A percentile compares a stretch with the other conserved stretches of the same genome.
Conservation (phyloP, 73 alveolate genomes). For the Paramecium sexaurelia region DNA sequence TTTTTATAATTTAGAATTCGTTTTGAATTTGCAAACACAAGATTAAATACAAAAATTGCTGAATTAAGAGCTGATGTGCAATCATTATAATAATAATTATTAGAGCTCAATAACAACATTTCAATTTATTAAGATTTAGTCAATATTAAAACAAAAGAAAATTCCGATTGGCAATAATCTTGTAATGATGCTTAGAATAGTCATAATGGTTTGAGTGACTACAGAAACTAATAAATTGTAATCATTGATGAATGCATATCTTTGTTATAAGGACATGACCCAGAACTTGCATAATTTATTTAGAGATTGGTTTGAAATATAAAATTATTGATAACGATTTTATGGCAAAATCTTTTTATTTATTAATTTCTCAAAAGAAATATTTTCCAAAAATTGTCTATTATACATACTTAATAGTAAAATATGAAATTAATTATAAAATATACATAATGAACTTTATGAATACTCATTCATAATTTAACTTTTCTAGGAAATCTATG, state of each 20-base stretch:
- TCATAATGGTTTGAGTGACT: not conserved
- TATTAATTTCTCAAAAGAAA: not conserved
- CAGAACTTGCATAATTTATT: not conserved
- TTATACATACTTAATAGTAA: not conserved
- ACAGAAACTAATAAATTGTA: not conserved
- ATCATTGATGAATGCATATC: not conserved
- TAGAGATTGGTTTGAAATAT: not conserved
- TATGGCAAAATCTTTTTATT: not conserved
- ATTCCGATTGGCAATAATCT: not conserved
- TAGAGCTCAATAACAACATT: not conserved
- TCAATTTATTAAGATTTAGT: not conserved
- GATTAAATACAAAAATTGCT: conserved; percentile 13
- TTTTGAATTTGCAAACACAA: not conserved
- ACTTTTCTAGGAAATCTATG: not conserved
- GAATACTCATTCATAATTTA: conserved; percentile 6
- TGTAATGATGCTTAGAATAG: conserved; percentile 15
- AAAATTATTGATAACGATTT: not conserved
- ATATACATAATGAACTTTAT: not conserved
- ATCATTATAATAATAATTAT: not conserved
- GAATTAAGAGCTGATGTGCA: conserved; percentile 15
- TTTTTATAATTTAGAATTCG: not conserved
- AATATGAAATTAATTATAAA: not conserved
- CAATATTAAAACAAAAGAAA: not conserved
- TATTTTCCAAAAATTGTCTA: not conserved
- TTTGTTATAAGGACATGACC: not conserved